These are phyloP conservation scores for Coemansia sp. DNA, from an alignment of 192 early-diverging fungal genomes.

Conservation along the genomic window DNA sequence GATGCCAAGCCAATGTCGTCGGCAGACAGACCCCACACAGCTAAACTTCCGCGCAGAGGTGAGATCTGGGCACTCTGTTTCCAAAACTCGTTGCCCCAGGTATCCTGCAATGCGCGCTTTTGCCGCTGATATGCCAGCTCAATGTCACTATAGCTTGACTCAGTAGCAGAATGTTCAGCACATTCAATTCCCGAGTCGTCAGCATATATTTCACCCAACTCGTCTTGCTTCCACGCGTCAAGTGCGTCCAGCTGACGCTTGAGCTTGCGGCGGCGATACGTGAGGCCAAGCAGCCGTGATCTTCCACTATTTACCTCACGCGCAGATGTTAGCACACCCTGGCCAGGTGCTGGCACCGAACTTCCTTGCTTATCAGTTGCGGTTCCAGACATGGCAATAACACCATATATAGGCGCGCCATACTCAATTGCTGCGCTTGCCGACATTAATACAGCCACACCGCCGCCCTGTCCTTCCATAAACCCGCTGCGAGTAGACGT, in stretches of 20 bases:
- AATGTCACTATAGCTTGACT: slow-evolving; percentile 36
- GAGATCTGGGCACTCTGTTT: slow-evolving; percentile 61
- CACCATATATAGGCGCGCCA: slow-evolving; percentile 88
- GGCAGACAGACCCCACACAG: slow-evolving; percentile 64
- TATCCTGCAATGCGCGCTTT: slow-evolving; percentile 64
- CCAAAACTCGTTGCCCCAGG: slow-evolving; percentile 32
- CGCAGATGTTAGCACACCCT: slow-evolving; percentile 88
- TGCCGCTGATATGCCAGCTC: slow-evolving; percentile 63
- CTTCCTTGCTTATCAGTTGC: slow-evolving; percentile 94
- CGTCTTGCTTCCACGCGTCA: background rate
- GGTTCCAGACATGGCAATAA: slow-evolving; percentile 82
- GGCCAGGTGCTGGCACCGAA: slow-evolving; percentile 90
- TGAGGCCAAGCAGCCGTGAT: slow-evolving; percentile 66
- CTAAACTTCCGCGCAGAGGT: slow-evolving; percentile 81
- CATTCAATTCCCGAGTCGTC: background rate
- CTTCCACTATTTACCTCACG: slow-evolving; percentile 58
- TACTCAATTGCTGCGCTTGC: slow-evolving; percentile 82
- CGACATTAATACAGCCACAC: slow-evolving; percentile 86
- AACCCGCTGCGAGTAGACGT: slow-evolving; percentile 88
- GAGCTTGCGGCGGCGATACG: slow-evolving; percentile 79
- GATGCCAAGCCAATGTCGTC: slow-evolving; percentile 61
- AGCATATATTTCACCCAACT: background rate
- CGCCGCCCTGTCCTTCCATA: slow-evolving; percentile 90
- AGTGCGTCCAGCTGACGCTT: slow-evolving; percentile 19
- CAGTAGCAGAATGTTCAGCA: too few species aligned